Conservation (phyloP, 345 rosid species). For the Carallia brachiata region DNA sequence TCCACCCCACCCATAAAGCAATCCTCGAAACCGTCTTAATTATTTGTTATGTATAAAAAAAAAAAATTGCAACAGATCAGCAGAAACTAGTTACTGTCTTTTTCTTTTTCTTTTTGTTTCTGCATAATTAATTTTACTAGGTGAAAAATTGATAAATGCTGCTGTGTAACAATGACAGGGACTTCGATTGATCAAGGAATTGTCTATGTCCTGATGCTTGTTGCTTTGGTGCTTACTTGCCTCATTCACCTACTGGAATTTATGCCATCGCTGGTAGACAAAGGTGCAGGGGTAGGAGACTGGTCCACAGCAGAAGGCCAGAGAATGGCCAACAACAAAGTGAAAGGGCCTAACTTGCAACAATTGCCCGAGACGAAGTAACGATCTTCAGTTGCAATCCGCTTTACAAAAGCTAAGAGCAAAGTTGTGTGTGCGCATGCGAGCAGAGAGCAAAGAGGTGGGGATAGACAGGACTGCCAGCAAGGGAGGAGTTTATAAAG, state of each 20-base stretch:
- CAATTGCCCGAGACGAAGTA: conserved; percentile 8
- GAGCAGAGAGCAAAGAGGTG: background rate
- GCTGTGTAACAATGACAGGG: background rate
- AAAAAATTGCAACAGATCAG: no score
- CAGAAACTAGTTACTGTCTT: no score
- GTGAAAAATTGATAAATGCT: background rate
- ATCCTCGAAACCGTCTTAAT: no score
- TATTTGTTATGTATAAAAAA: no score
- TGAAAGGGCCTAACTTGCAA: conserved; percentile 16
- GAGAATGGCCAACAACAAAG: conserved; percentile 14
- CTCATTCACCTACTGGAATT: conserved; percentile 41
- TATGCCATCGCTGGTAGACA: conserved; percentile 34
- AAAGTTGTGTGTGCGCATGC: background rate
- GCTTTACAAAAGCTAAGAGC: background rate
- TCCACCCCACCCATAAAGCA: no score
- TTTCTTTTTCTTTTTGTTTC: no score
- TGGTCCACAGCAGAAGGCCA: conserved; percentile 28
- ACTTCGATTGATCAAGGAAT: background rate
- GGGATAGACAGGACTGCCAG: background rate
- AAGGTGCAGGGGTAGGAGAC: conserved; percentile 28
- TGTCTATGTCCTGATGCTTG: background rate
- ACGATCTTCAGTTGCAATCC: no score
- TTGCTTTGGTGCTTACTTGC: conserved; percentile 26
- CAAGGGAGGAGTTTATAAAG: conserved; percentile 9
- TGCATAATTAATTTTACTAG: no score